Conservation (phyloP, 2,329 filamentous ascomycete species). For the Diaporthe helianthi region DNA sequence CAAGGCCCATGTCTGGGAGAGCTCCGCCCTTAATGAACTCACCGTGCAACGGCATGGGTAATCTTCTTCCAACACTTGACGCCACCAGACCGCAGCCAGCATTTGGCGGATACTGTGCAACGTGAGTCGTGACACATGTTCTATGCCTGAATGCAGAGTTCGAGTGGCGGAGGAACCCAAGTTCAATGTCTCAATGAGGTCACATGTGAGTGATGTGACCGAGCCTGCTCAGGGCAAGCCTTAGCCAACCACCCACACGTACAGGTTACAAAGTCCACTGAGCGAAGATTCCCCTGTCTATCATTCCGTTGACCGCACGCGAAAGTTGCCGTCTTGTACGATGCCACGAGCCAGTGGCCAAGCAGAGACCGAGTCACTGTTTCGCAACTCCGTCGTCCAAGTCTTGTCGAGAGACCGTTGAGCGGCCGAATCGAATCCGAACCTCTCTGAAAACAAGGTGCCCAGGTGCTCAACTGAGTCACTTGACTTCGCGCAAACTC, state of each 20-base stretch:
- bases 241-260: constrained; percentile 18
- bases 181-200: constrained; percentile 24
- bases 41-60: constrained; percentile 33
- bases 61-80: constrained; percentile 46
- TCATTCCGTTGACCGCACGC: constrained; percentile 24
- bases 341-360: constrained; percentile 8
- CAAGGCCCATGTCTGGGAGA: constrained; percentile 31
- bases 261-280: neutral
- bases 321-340: constrained; percentile 14
- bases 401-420: constrained; percentile 13
- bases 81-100: constrained; percentile 42
- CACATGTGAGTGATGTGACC: constrained; percentile 14
- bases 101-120: constrained; percentile 50
- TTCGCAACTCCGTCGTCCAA: constrained; percentile 1
- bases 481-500: neutral
- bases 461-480: too few species aligned
- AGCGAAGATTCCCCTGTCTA: neutral
- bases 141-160: constrained; percentile 16
- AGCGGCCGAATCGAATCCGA: neutral
- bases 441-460: neutral
- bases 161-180: constrained; percentile 25
- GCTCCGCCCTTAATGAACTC: constrained; percentile 33
- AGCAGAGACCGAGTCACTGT: constrained; percentile 4
- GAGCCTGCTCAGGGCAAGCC: neutral
- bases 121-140: constrained; percentile 42